phyloP scores from a whole-genome alignment of 352 stramenopile species.

The Globisporangium uncinulatum region DNA sequence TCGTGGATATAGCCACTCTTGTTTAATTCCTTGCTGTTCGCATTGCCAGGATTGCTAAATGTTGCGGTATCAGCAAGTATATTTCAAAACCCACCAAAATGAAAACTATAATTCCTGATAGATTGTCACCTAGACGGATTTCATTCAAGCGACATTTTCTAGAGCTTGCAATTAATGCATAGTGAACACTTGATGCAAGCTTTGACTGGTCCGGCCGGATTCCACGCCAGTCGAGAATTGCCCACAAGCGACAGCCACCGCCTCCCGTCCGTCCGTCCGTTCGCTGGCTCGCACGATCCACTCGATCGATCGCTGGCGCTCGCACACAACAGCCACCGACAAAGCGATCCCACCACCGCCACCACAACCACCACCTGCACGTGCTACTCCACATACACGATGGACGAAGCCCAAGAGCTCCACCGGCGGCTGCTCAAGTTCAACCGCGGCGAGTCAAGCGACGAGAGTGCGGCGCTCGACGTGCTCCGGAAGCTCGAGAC shows the following conservation, averaged over 20 bases:
- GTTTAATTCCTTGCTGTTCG: not conserved
- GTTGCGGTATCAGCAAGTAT: no score
- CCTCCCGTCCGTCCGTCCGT: not conserved
- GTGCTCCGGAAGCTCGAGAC: constrained; percentile 59
- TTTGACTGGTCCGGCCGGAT: not conserved
- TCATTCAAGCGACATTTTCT: no score
- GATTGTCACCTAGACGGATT: no score
- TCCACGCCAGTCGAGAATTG: not conserved
- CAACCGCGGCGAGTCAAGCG: constrained; percentile 48
- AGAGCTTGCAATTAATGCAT: no score
- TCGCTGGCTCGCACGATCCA: not conserved
- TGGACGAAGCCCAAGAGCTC: constrained; percentile 65
- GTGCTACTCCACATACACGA: constrained; percentile 17
- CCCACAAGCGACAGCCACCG: not conserved
- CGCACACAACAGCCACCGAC: not conserved
- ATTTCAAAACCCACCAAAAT: not conserved
- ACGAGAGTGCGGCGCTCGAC: constrained; percentile 55
- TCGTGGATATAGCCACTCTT: not conserved
- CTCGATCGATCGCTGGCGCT: constrained; percentile 1
- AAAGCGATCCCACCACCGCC: not conserved
- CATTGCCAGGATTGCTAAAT: no score
- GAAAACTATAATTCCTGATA: no score
- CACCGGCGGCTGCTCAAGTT: constrained; percentile 74
- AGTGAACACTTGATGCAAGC: not conserved
- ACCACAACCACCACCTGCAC: not conserved